These are phyloP conservation scores for Crepidotus sp. DNA, from an alignment of 1,284 basidiomycete species.

Conservation along the genomic window DNA sequence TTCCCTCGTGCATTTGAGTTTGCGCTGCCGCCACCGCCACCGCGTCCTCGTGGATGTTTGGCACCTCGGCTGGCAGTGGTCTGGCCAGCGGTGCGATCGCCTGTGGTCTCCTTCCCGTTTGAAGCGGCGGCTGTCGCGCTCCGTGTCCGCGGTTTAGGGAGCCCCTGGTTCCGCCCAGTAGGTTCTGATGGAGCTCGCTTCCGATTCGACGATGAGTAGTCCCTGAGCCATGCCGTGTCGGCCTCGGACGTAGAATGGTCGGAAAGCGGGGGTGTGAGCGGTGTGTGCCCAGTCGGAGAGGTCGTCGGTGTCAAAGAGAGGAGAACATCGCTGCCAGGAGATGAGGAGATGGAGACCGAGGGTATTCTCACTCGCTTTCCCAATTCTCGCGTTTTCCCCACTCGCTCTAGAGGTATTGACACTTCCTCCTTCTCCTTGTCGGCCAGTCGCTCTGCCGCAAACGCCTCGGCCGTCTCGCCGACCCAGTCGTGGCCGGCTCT, in stretches of 20 bases:
- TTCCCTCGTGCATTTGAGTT: conserved; percentile 9
- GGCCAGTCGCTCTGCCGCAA: conserved; percentile 19
- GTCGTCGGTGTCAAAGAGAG: conserved; percentile 13
- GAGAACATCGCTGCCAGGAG: conserved; percentile 14
- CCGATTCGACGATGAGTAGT: conserved; percentile 1
- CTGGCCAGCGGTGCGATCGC: conserved; percentile 1
- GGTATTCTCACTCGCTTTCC: conserved; percentile 15
- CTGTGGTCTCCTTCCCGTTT: conserved; percentile 4
- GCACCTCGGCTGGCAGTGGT: conserved; percentile 3
- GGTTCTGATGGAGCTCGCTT: conserved; percentile 17
- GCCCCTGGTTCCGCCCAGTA: conserved; percentile 1
- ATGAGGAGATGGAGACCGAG: conserved; percentile 17
- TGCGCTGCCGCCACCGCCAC: conserved; percentile 6
- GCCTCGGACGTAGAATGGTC: conserved; percentile 12
- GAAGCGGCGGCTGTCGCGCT: conserved; percentile 12
- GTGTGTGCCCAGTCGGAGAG: conserved; percentile 13
- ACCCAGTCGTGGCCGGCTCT: conserved; percentile 26
- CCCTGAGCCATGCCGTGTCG: conserved; percentile 6
- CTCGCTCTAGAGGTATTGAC: conserved; percentile 11
- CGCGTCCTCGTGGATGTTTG: conserved; percentile 11
- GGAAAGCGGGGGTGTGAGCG: conserved; percentile 16
- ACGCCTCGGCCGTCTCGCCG: conserved; percentile 24
- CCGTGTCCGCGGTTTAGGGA: conserved; percentile 12
- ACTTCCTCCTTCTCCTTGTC: conserved; percentile 21
- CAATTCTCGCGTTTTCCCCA: conserved; percentile 13